Evolutionary conservation across 306 rosid genomes (phyloP).

Genomic region (Vicia faba): DNA sequence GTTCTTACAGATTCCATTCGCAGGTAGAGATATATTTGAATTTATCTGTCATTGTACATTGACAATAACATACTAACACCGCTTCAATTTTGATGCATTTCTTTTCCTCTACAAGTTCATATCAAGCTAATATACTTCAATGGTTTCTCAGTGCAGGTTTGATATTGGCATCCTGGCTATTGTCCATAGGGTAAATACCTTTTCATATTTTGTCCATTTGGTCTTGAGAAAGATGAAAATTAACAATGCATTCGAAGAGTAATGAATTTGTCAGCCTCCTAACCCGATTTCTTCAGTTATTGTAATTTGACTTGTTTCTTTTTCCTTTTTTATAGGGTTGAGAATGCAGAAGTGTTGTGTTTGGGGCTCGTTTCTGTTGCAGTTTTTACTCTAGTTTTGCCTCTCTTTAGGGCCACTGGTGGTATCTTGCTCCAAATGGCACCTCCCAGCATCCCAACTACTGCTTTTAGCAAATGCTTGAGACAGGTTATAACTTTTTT

Average conservation of each 20-base stretch:
- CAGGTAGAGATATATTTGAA: conserved; percentile 65
- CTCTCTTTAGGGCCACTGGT: conserved; percentile 86
- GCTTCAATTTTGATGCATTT: conserved; percentile 25
- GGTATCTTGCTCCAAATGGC: conserved; percentile 97
- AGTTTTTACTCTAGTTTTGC: conserved; percentile 87
- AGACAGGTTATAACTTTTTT: conserved; percentile 71
- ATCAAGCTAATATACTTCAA: conserved; percentile 45
- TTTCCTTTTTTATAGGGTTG: conserved; percentile 63
- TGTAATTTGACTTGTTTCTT: conserved; percentile 25
- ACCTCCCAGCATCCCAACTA: conserved; percentile 84
- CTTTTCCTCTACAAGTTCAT: conserved; percentile 30
- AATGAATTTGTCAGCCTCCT: not conserved
- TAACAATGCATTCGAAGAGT: not conserved
- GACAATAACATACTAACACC: conserved; percentile 12
- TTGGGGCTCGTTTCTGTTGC: conserved; percentile 89
- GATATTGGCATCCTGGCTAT: conserved; percentile 93
- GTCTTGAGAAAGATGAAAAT: conserved; percentile 3
- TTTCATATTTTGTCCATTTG: conserved; percentile 26
- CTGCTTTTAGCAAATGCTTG: conserved; percentile 89
- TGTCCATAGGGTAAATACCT: conserved; percentile 80
- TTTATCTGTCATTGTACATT: conserved; percentile 19
- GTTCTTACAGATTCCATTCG: conserved; percentile 98
- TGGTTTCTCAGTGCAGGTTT: conserved; percentile 95
- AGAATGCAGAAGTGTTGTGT: conserved; percentile 97
- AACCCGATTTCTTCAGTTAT: conserved; percentile 27